Evolutionary conservation across 371 early-diverging fungal species (phyloP), one percentile per base, ranked within the genome.

Genomic region (Rhizopus microsporus): DNA sequence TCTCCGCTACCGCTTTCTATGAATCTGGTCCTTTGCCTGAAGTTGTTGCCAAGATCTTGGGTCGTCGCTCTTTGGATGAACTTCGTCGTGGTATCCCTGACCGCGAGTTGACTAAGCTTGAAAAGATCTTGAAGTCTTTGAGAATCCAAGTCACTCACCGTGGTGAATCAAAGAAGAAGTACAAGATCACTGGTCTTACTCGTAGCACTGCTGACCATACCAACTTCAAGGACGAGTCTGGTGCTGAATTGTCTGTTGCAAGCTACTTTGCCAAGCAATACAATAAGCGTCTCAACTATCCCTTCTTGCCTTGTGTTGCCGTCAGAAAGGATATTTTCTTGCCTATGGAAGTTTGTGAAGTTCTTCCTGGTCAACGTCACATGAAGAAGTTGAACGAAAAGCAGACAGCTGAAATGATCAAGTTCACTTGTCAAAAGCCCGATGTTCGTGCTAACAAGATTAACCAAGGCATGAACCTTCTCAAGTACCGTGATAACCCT

Each of bases 381-480:
- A 67, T 82, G 62, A 82, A 89, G 67, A 93, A 93, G 69, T 75
- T 94, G 16, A 88, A 90, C 62, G 94, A 94, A 49, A 81, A 78
- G 46, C 90, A 96, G 79, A 96, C 96, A 0, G 90, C 94, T 0
- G 93, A 95, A 59, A 96, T 97, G 94, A 94, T 97, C 71, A 91
- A 86, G 63, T 92, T 93, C 66, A 92, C 95, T 3, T 90, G 92
- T 67, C 89, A 90, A 67, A 81, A 83, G 35, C 98, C 98, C 0
- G 76, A 82, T 50, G 74, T 87, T 55, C 86, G 90, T 54, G 77
- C 81, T 56, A 77, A 82, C 65, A 82, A 78, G 63, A 91, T 92
- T 56, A 69, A 55, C 32, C 72, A 84, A 32, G 84, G 80, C 17
- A 49, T 85, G 16, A 38, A 53, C 35, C 69, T 75, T 16, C 66